Evolutionary conservation across 2,329 filamentous ascomycete species (phyloP).

Genomic region (Cladosporium sp.): DNA sequence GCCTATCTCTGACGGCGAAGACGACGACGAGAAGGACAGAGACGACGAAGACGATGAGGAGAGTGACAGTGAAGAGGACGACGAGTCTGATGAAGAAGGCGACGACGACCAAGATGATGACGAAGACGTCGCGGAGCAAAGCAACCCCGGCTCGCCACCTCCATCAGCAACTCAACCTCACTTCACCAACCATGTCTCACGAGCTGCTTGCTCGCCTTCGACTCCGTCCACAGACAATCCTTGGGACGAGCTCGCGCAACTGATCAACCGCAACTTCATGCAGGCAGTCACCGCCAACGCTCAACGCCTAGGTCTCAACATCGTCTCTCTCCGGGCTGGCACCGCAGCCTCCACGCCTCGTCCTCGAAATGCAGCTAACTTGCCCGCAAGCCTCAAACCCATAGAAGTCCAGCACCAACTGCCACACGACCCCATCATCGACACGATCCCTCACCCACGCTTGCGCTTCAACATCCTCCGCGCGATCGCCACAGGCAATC

Average conservation of each 20-base stretch:
- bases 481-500: constrained; percentile 21
- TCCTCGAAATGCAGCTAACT: constrained; percentile 1
- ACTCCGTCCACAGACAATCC: constrained; percentile 13
- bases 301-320: constrained; percentile 20
- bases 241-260: constrained; percentile 27
- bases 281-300: constrained; percentile 25
- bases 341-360: constrained; percentile 19
- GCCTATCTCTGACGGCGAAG: background rate
- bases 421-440: constrained; percentile 27
- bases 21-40: background rate
- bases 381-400: constrained; percentile 23
- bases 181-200: background rate
- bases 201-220: constrained; percentile 2
- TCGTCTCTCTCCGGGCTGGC: constrained; percentile 17
- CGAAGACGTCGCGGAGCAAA: constrained; percentile 4
- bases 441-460: constrained; percentile 26
- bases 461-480: constrained; percentile 27
- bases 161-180: background rate
- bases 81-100: background rate
- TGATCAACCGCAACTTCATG: constrained; percentile 30
- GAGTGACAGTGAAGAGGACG: constrained; percentile 3
- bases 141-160: constrained; percentile 4
- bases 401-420: constrained; percentile 26
- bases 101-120: background rate
- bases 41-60: constrained; percentile 3